phyloP scores from a whole-genome alignment of 1,139 yeast genomes.

The Nakaseomyces bracarensis region DNA sequence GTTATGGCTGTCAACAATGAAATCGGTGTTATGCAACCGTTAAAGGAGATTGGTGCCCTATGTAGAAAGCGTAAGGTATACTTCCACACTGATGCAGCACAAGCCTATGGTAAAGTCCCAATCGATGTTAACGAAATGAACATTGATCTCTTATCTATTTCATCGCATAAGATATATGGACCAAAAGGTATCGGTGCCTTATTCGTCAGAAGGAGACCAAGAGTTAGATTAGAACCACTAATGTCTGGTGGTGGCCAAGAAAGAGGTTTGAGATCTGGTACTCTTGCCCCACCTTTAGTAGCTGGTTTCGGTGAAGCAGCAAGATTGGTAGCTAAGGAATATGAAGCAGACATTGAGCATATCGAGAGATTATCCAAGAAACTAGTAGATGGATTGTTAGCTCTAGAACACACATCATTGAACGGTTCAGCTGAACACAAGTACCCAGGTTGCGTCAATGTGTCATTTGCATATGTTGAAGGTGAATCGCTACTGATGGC shows the following conservation, averaged over 20 bases:
- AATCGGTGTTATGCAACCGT: slow-evolving; percentile 94
- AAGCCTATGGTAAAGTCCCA: slow-evolving; percentile 90
- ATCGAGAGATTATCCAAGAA: slow-evolving; percentile 63
- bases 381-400: slow-evolving; percentile 61
- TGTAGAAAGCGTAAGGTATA: slow-evolving; percentile 84
- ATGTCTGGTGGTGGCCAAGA: slow-evolving; percentile 99
- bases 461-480: slow-evolving; percentile 94
- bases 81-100: slow-evolving; percentile 99
- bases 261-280: slow-evolving; percentile 95
- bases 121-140: slow-evolving; percentile 89
- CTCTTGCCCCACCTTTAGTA: slow-evolving; percentile 90
- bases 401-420: slow-evolving; percentile 79
- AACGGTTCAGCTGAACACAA: slow-evolving; percentile 72
- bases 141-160: slow-evolving; percentile 85
- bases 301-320: slow-evolving; percentile 99
- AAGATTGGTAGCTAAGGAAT: slow-evolving; percentile 66
- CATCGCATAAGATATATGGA: slow-evolving; percentile 95
- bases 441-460: slow-evolving; percentile 91
- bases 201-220: slow-evolving; percentile 93
- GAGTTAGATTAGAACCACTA: slow-evolving; percentile 92
- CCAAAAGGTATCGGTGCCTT: slow-evolving; percentile 98
- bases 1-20: slow-evolving; percentile 97
- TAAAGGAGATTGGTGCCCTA: slow-evolving; percentile 83
- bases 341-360: slow-evolving; percentile 64
- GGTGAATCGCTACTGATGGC: slow-evolving; percentile 98